phyloP scores from a whole-genome alignment of 1,139 yeast species.

The Hanseniaspora uvarum region DNA sequence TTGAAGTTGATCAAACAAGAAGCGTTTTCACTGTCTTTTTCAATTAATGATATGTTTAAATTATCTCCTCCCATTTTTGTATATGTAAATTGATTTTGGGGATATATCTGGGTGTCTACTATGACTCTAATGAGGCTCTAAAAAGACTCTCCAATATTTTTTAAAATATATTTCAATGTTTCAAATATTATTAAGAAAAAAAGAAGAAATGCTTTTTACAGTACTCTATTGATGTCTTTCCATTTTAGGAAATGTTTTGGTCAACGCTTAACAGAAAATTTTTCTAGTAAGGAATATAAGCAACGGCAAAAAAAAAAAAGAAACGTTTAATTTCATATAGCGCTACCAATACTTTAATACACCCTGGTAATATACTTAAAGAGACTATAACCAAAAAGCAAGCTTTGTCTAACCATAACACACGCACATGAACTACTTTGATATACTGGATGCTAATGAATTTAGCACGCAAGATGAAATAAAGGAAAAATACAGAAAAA shows the following conservation, averaged over 20 bases:
- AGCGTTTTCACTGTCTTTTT: constrained; percentile 13
- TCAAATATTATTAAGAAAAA: no score
- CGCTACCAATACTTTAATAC: not conserved
- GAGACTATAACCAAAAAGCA: not conserved
- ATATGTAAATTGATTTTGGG: not conserved
- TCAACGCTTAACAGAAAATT: no score
- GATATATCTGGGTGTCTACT: not conserved
- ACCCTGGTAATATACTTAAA: no score
- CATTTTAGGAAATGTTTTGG: not conserved
- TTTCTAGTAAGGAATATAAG: not conserved
- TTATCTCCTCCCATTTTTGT: constrained; percentile 2
- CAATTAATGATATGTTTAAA: constrained; percentile 8
- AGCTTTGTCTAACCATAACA: not conserved
- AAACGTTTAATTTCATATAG: no score
- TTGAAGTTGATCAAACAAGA: constrained; percentile 35
- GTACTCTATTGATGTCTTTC: no score
- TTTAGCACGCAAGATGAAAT: constrained; percentile 38
- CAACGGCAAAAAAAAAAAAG: not conserved
- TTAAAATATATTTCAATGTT: no score
- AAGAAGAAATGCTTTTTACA: no score
- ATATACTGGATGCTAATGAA: constrained; percentile 41
- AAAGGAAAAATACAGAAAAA: constrained; percentile 50
- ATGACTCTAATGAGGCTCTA: no score
- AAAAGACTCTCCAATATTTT: no score
- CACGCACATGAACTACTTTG: constrained; percentile 35